phyloP scores from a whole-genome alignment of 179 eudicot species.

The Spergularia azorica region DNA sequence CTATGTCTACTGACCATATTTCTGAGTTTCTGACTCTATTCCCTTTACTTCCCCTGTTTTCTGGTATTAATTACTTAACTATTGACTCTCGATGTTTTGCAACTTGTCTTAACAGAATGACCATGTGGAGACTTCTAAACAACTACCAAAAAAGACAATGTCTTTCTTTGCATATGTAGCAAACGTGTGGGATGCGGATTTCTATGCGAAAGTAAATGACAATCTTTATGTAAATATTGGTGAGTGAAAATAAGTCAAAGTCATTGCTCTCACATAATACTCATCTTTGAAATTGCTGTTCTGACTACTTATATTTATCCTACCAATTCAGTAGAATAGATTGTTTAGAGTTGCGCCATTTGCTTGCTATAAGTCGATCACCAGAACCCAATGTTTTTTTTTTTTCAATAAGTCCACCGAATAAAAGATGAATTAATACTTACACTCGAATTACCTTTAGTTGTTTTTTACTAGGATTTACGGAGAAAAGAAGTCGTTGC shows the following conservation, averaged over 20 bases:
- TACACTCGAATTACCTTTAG: neutral
- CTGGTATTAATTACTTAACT: neutral
- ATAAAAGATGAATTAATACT: neutral
- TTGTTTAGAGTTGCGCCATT: neutral
- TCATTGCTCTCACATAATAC: neutral
- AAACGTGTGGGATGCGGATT: slow-evolving; percentile 92
- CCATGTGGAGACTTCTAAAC: slow-evolving; percentile 60
- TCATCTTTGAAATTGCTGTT: slow-evolving; percentile 2
- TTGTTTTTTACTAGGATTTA: slow-evolving; percentile 8
- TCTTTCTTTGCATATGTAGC: slow-evolving; percentile 69
- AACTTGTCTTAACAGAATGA: slow-evolving; percentile 48
- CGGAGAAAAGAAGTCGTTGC: too few relatives aligned
- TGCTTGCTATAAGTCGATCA: slow-evolving; percentile 2
- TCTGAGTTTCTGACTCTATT: too few relatives aligned
- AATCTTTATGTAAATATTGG: slow-evolving; percentile 84
- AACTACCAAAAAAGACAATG: slow-evolving; percentile 48
- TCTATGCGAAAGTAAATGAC: slow-evolving; percentile 86
- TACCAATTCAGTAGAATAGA: neutral
- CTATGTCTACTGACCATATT: too few relatives aligned
- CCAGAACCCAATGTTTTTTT: neutral
- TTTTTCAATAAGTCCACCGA: neutral
- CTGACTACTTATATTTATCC: neutral
- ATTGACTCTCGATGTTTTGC: neutral
- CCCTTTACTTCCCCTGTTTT: neutral
- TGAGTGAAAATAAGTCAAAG: slow-evolving; percentile 20